A percentile compares a stretch with the other conserved stretches of the same genome.
These are phyloP conservation scores for Aethionema arabicum DNA, from an alignment of 345 rosid genomes.

Conservation along the genomic window DNA sequence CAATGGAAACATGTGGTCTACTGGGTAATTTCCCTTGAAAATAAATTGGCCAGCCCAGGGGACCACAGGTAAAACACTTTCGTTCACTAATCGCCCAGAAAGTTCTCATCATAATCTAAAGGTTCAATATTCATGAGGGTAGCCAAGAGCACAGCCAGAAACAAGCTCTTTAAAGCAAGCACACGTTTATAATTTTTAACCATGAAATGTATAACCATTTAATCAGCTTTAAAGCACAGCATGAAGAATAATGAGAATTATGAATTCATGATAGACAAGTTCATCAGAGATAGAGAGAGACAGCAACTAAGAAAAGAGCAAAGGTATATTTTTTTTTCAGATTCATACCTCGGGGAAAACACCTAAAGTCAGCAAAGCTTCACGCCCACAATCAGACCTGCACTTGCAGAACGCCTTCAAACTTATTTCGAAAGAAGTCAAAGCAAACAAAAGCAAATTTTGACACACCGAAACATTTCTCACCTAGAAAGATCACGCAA, in stretches of 20 bases:
- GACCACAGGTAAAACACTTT: slow-evolving; percentile 8
- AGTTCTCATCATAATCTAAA: not conserved
- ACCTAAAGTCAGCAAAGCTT: slow-evolving; percentile 79
- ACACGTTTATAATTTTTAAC: slow-evolving; percentile 2
- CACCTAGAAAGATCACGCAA: slow-evolving; percentile 93
- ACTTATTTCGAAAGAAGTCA: slow-evolving; percentile 20
- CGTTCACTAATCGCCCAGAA: slow-evolving; percentile 9
- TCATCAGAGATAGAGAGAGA: slow-evolving; percentile 2
- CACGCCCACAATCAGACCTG: slow-evolving; percentile 95
- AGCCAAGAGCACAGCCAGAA: slow-evolving; percentile 15
- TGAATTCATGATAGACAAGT: slow-evolving; percentile 16
- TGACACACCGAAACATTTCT: slow-evolving; percentile 19
- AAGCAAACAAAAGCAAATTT: slow-evolving; percentile 6
- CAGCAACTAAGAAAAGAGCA: slow-evolving; percentile 7
- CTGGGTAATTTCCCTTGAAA: not conserved
- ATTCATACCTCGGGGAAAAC: slow-evolving; percentile 83
- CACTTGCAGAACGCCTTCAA: slow-evolving; percentile 33
- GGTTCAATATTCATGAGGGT: slow-evolving; percentile 3
- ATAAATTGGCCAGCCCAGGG: slow-evolving; percentile 12
- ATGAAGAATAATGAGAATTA: slow-evolving; percentile 9
- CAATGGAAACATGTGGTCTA: slow-evolving; percentile 4
- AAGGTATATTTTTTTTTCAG: slow-evolving; percentile 13
- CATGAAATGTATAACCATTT: slow-evolving; percentile 6
- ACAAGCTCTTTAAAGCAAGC: slow-evolving; percentile 6
- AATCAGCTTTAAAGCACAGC: slow-evolving; percentile 18